Base-by-base conservation (phyloP, 208 protist species). In the Acanthamoeba castellanii region DNA sequence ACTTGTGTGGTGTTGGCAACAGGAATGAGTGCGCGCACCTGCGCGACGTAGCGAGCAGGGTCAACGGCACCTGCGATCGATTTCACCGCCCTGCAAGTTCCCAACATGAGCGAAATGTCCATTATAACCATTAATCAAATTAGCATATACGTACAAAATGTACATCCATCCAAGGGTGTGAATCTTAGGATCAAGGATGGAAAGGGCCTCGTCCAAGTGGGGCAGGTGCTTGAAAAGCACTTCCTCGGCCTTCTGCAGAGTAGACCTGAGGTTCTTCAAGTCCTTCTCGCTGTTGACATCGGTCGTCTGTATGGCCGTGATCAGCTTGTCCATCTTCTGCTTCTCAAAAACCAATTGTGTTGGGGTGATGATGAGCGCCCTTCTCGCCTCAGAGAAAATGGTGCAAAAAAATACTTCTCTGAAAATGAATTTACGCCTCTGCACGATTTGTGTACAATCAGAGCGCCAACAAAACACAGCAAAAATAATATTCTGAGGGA, bases 81-180 rank as follows among this genome's bases (percentile, higher is more conserved):
- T 32, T 94, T 94, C 22, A 94, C 70, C 20, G 68, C 90, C 32
- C 42, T 95, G 34, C n/a, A 70, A 50, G 27, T n/a, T n/a, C 11
- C 70, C 4, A 14, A 30, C 11, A n/a, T 18, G 59, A 37, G 55
- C 27, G 57, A 74, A 3, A 9, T 87, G 3, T 59, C 30, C 11
- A 52, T 11, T 52, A 52, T 4, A 14, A 11, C 47, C 47, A 52
- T 52, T 22, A 59, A 8, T 45, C 9, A 30, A 32, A 25, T 59
- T 16, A 72, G 16, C 6, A 11, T 45, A 7, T 42, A 94, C 92
- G 52, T 78, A 96, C 57, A 97, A 84, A 30, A 97, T 92, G 82
- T 95, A 96, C 37, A 95, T 72, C 32, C 94, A 92, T 47, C 95
- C 96, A 5, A 97, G 87, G 50, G 96, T 91, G 94, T 97, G 93